Evolutionary conservation across 768 basidiomycete genomes (phyloP).

Genomic region (Phylloporus arenicola): DNA sequence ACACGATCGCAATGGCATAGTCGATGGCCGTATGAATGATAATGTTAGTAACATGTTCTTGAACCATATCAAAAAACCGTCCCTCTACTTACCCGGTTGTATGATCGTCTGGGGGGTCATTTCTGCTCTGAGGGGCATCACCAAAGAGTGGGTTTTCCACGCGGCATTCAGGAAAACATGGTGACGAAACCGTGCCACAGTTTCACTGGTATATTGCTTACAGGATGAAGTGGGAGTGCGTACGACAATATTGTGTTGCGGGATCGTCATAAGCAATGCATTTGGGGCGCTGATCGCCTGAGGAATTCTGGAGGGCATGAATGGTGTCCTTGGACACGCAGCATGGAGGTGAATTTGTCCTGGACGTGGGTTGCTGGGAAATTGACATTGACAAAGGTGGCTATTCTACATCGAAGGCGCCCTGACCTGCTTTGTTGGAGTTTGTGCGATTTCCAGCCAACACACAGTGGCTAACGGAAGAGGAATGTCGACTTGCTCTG

Average conservation of each 20-base stretch:
- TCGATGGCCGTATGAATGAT: background rate
- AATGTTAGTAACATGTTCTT: conserved; percentile 60
- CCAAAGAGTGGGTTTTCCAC: conserved; percentile 23
- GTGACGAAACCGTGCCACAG: conserved; percentile 14
- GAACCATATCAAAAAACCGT: conserved; percentile 61
- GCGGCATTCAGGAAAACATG: background rate
- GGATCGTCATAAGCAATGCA: conserved; percentile 50
- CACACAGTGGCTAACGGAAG: conserved; percentile 33
- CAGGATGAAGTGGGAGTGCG: conserved; percentile 44
- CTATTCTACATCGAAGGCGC: conserved; percentile 46
- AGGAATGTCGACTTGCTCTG: conserved; percentile 44
- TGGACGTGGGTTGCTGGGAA: conserved; percentile 2
- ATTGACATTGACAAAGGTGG: conserved; percentile 34
- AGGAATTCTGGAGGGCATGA: conserved; percentile 43
- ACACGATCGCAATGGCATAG: background rate
- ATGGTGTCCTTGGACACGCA: conserved; percentile 43
- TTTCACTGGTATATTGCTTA: conserved; percentile 39
- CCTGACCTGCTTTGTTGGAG: conserved; percentile 40
- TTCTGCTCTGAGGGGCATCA: conserved; percentile 41
- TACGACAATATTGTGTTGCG: conserved; percentile 44
- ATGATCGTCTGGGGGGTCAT: conserved; percentile 70
- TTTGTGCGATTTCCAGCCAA: conserved; percentile 41
- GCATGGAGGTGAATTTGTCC: conserved; percentile 43
- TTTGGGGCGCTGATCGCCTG: conserved; percentile 49
- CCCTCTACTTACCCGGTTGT: conserved; percentile 56